Evolutionary conservation across 306 rosid species (phyloP).

Genomic region (Ziziphus jujuba): DNA sequence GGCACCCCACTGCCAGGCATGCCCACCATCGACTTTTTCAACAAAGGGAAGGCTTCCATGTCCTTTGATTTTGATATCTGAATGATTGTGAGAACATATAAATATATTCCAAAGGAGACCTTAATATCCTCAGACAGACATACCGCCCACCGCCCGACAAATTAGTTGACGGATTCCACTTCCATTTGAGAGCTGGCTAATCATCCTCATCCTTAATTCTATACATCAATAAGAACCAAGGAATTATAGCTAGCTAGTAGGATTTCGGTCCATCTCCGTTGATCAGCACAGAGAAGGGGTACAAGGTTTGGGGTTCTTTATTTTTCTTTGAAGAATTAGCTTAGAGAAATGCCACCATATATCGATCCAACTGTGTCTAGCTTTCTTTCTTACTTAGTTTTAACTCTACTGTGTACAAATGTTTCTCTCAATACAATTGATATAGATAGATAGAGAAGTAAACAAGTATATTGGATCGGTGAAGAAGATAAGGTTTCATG

Average conservation of each 20-base stretch:
- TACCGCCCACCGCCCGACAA: too few species aligned
- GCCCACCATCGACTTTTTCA: slow-evolving; percentile 36
- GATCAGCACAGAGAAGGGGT: slow-evolving; percentile 2
- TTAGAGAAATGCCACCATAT: neutral
- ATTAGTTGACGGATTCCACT: too few species aligned
- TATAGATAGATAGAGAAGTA: too few species aligned
- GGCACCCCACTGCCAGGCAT: slow-evolving; percentile 39
- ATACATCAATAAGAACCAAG: neutral
- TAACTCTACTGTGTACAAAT: neutral
- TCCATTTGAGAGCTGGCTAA: neutral
- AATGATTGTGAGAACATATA: too few species aligned
- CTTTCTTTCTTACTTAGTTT: neutral
- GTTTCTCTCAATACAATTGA: too few species aligned
- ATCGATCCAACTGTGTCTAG: neutral
- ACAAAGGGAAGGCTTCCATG: slow-evolving; percentile 37
- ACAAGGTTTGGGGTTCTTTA: neutral
- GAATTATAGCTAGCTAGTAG: too few species aligned
- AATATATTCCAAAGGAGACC: too few species aligned
- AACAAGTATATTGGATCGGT: neutral
- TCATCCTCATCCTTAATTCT: neutral
- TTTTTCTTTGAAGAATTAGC: neutral
- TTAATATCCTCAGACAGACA: too few species aligned
- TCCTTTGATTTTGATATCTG: slow-evolving; percentile 36
- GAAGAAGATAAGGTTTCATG: neutral
- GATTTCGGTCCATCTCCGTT: too few species aligned